Percentiles rank a stretch among this genome's conserved stretches.
phyloP scores from a whole-genome alignment of 2,329 filamentous ascomycete genomes.

The Botrytis elliptica region DNA sequence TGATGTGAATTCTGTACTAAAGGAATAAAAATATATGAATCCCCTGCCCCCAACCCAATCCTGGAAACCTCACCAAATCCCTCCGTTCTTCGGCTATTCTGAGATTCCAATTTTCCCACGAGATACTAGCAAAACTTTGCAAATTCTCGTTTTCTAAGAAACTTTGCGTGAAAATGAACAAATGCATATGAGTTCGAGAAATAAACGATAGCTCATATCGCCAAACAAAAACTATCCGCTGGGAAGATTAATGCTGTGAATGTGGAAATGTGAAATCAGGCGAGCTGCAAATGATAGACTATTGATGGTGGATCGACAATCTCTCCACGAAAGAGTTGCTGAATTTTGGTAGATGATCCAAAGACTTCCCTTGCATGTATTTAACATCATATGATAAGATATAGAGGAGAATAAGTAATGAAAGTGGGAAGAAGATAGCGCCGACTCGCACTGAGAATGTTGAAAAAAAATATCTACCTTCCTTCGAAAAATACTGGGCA shows the following conservation, averaged over 20 bases:
- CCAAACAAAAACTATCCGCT: too few relatives aligned
- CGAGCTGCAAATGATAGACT: background rate
- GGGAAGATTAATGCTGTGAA: background rate
- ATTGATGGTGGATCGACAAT: background rate
- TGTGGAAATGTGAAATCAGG: background rate
- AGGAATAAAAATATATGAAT: background rate
- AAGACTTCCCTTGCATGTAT: too few relatives aligned
- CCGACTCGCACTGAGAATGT: background rate
- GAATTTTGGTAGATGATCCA: too few relatives aligned
- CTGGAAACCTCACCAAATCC: background rate
- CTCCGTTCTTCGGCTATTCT: background rate
- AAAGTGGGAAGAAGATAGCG: background rate
- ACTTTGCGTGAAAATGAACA: background rate
- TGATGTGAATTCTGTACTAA: too few relatives aligned
- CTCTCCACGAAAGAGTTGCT: too few relatives aligned
- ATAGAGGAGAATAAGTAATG: background rate
- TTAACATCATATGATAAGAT: background rate
- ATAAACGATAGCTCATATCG: background rate
- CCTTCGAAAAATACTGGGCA: background rate
- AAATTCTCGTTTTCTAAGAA: background rate
- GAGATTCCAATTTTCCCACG: background rate
- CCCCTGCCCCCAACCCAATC: background rate
- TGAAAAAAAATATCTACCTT: background rate
- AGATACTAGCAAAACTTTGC: too few relatives aligned
- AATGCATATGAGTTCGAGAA: background rate